phyloP scores from a whole-genome alignment of 352 stramenopile species.

The Aphanomyces astaci region DNA sequence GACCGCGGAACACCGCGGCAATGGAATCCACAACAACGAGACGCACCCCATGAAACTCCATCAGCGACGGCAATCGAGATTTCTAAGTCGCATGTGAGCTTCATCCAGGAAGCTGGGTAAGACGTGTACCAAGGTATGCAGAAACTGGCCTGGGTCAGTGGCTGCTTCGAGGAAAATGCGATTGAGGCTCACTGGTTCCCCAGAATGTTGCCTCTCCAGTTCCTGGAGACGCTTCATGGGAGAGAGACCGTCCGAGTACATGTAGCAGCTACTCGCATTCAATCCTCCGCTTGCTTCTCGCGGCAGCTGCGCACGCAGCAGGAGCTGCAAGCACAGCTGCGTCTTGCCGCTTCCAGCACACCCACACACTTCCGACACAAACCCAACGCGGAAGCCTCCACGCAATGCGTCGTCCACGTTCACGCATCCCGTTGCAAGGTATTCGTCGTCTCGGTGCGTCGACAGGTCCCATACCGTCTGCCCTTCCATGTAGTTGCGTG shows the following conservation, averaged over 20 bases:
- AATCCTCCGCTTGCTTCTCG: constrained; percentile 41
- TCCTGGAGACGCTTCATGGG: constrained; percentile 67
- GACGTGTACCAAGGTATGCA: constrained; percentile 46
- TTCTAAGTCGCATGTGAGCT: constrained; percentile 35
- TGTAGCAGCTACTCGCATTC: constrained; percentile 63
- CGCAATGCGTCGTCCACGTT: constrained; percentile 45
- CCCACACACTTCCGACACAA: constrained; percentile 69
- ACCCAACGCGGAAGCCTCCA: constrained; percentile 55
- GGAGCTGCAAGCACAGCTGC: constrained; percentile 64
- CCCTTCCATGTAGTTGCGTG: not conserved
- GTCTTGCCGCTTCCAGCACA: constrained; percentile 72
- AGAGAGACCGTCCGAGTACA: constrained; percentile 65
- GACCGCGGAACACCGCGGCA: constrained; percentile 52
- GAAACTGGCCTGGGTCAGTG: constrained; percentile 55
- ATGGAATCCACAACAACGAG: constrained; percentile 78
- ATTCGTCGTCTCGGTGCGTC: not conserved
- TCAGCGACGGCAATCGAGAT: constrained; percentile 46
- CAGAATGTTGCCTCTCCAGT: constrained; percentile 30
- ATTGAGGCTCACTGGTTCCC: constrained; percentile 32
- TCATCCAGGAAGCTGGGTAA: not conserved
- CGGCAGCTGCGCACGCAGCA: constrained; percentile 59
- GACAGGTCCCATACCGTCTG: not conserved
- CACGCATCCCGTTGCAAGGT: constrained; percentile 45
- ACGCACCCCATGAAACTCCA: constrained; percentile 66
- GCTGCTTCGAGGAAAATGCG: constrained; percentile 72